Evolutionary conservation across 768 basidiomycete genomes (phyloP), one percentile per base, ranked within the genome.

Genomic region (Trametes villosa): DNA sequence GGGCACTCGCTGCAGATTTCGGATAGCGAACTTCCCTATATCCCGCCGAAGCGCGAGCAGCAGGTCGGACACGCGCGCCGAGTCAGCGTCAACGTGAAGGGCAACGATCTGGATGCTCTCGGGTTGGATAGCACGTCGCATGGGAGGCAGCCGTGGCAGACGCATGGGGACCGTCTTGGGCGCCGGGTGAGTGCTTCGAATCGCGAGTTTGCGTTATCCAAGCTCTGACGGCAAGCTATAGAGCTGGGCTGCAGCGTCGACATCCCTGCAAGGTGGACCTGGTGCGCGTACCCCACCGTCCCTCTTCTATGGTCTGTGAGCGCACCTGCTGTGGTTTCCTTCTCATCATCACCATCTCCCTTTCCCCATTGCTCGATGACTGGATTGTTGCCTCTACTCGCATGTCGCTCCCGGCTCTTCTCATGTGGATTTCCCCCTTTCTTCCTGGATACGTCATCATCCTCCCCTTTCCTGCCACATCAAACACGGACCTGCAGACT

Each of bases 61-160:
- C 69, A 62, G n/a, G 64, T 68, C 2, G 78, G 79, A 6, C 78
- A 80, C 40, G 73, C 75, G 13, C 71, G 74, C 29, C 76, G 79
- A 15, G 70, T 79, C 60, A 80, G 75, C 57, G 73, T 79, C 58
- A 60, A 69, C 41, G 57, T 77, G 67, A 77, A 74, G 67, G 74
- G 73, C 62, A 69, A 61, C 60, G 67, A 69, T 36, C 34, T 61
- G 8, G 70, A 69, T 41, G 67, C 65, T 44, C 57, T 63, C 46
- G 67, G 53, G 44, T 53, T 69, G 22, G 62, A 63, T 57, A 63
- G 57, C 29, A 55, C 22, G 42, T 38, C 54, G 22, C 57, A 27
- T 42, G 40, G 34, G 29, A 31, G 65, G 34, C 42, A 62, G 51
- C 49, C 57, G 31, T 67, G 66, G 66, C 60, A 67, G 60, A 62